phyloP scores from a whole-genome alignment of 1,139 yeast genomes.

The Lodderomyces margitis region DNA sequence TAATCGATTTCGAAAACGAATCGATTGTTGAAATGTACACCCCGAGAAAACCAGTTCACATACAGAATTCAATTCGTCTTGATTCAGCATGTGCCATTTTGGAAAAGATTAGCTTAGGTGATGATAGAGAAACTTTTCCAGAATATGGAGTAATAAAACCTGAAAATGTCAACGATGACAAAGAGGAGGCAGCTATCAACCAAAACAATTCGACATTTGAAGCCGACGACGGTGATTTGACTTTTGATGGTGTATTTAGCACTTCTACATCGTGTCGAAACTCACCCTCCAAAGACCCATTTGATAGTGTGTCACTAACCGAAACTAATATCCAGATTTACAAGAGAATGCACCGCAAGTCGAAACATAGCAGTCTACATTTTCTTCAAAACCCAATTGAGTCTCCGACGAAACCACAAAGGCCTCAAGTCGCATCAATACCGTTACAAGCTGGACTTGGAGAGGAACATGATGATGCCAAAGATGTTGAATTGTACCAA shows the following conservation, averaged over 20 bases:
- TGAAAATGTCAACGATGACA: no score
- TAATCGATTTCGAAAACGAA: conserved; percentile 10
- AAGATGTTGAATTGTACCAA: conserved; percentile 14
- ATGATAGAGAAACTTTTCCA: background rate
- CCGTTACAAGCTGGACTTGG: conserved; percentile 8
- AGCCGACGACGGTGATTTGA: conserved; percentile 7
- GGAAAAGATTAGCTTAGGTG: background rate
- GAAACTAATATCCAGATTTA: conserved; percentile 24
- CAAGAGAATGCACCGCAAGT: conserved; percentile 4
- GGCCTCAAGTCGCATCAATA: background rate
- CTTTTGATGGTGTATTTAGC: conserved; percentile 20
- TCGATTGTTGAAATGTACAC: conserved; percentile 6
- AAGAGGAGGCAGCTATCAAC: background rate
- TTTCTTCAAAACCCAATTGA: conserved; percentile 6
- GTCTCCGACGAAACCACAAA: conserved; percentile 3
- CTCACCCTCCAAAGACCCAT: conserved; percentile 11
- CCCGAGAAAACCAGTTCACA: conserved; percentile 5
- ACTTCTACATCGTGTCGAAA: conserved; percentile 20
- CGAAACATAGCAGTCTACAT: conserved; percentile 4
- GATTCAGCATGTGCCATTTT: conserved; percentile 3
- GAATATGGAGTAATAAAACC: background rate
- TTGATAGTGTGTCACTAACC: conserved; percentile 18
- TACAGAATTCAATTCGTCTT: background rate
- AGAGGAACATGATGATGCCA: conserved; percentile 2
- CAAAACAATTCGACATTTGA: background rate